Evolutionary conservation across 495 filamentous ascomycete species (phyloP).

Genomic region (Aspergillus steynii): DNA sequence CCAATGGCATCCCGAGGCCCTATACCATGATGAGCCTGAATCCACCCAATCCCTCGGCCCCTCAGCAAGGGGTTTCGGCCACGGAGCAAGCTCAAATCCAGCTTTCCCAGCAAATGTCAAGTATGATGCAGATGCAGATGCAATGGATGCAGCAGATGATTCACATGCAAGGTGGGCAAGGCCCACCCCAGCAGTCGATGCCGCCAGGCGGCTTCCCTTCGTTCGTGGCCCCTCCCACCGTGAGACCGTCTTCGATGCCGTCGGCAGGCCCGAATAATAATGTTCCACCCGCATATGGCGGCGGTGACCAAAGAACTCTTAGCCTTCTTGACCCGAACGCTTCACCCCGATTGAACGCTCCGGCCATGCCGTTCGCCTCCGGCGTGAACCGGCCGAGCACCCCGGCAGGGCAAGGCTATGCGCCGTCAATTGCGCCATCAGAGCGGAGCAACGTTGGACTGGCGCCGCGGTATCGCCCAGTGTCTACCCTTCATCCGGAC

Average conservation of each 20-base stretch:
- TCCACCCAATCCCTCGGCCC: conserved; percentile 34
- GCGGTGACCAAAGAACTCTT: conserved; percentile 60
- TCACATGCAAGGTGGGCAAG: conserved; percentile 61
- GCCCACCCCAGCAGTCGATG: conserved; percentile 24
- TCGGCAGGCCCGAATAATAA: conserved; percentile 23
- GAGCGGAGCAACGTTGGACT: conserved; percentile 92
- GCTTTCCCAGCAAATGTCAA: conserved; percentile 83
- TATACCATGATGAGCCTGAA: conserved; percentile 51
- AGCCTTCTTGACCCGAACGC: conserved; percentile 80
- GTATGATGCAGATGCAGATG: conserved; percentile 94
- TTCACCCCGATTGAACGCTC: conserved; percentile 50
- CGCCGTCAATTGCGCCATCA: conserved; percentile 82
- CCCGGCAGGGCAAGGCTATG: conserved; percentile 51
- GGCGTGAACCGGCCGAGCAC: conserved; percentile 32
- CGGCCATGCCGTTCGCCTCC: conserved; percentile 32
- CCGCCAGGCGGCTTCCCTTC: conserved; percentile 16
- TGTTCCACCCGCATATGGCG: conserved; percentile 21
- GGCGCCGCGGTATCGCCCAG: conserved; percentile 89
- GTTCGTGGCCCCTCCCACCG: conserved; percentile 18
- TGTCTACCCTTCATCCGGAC: conserved; percentile 55
- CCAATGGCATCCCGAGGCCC: conserved; percentile 40
- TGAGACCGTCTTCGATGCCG: conserved; percentile 49
- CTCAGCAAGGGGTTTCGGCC: conserved; percentile 39
- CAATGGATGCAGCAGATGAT: conserved; percentile 77
- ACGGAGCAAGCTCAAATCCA: conserved; percentile 78